phyloP scores from a whole-genome alignment of 2,329 filamentous ascomycete genomes.

The Penicillium fuscoglaucum region DNA sequence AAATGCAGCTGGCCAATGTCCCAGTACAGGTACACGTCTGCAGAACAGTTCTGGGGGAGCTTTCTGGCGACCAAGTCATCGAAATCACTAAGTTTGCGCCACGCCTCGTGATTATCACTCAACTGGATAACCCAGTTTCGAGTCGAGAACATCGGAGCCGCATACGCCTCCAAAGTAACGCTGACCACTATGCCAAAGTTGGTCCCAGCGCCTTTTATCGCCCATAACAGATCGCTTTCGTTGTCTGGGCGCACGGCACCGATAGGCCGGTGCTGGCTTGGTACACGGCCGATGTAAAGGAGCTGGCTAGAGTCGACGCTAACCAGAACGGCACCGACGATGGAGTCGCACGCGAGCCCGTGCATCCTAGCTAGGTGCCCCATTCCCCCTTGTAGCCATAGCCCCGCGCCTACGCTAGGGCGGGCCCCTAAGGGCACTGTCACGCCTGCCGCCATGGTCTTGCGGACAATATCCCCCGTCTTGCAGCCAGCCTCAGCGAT shows the following conservation, averaged over 20 bases:
- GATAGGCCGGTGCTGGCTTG: slow-evolving; percentile 45
- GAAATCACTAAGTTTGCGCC: slow-evolving; percentile 42
- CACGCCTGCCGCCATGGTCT: slow-evolving; percentile 50
- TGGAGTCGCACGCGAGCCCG: slow-evolving; percentile 60
- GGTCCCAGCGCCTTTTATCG: slow-evolving; percentile 58
- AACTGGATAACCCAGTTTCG: slow-evolving; percentile 45
- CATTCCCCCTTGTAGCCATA: slow-evolving; percentile 67
- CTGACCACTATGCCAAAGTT: slow-evolving; percentile 61
- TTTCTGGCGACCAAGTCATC: slow-evolving; percentile 31
- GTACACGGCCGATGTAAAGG: slow-evolving; percentile 54
- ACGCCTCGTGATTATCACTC: slow-evolving; percentile 33
- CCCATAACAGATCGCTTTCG: slow-evolving; percentile 58
- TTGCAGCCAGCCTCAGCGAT: slow-evolving; percentile 59
- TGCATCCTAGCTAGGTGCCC: slow-evolving; percentile 58
- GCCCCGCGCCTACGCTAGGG: slow-evolving; percentile 63
- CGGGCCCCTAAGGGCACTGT: slow-evolving; percentile 61
- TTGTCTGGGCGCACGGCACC: slow-evolving; percentile 48
- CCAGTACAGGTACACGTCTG: slow-evolving; percentile 59
- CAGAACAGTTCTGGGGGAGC: slow-evolving; percentile 49
- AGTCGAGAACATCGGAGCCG: slow-evolving; percentile 44
- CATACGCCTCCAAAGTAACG: slow-evolving; percentile 52
- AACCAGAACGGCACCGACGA: slow-evolving; percentile 51
- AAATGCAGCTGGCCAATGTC: slow-evolving; percentile 50
- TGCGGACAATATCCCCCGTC: slow-evolving; percentile 54
- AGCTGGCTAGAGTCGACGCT: slow-evolving; percentile 25